Evolutionary conservation across 177 flowering plant species (phyloP).

Genomic region (Vitis hybrid): DNA sequence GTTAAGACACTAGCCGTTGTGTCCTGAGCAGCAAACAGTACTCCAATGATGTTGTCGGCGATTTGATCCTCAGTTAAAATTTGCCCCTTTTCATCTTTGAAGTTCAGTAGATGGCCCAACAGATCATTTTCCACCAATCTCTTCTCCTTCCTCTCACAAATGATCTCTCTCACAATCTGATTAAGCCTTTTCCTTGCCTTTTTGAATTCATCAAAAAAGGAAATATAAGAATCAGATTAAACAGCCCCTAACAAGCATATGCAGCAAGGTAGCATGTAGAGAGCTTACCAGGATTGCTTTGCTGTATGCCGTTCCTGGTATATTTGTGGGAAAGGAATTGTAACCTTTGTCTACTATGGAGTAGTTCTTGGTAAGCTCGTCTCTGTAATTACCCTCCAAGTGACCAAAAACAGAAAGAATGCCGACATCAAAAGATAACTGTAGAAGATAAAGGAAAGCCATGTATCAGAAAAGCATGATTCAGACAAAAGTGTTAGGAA

Average conservation of each 20-base stretch:
- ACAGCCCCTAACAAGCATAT: background rate
- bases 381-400: constrained; percentile 39
- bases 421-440: constrained; percentile 80
- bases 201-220: background rate
- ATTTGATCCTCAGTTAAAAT: constrained; percentile 43
- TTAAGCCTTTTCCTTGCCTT: constrained; percentile 55
- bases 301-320: constrained; percentile 75
- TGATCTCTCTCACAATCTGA: constrained; percentile 44
- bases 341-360: constrained; percentile 68
- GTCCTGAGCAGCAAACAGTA: constrained; percentile 75
- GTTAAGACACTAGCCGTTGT: constrained; percentile 73
- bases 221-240: background rate
- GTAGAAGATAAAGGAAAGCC: constrained; percentile 20
- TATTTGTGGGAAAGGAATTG: constrained; percentile 69
- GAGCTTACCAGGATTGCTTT: constrained; percentile 60
- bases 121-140: constrained; percentile 37
- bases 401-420: constrained; percentile 57
- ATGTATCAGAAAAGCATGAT: background rate
- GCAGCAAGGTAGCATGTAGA: too few relatives aligned
- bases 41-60: constrained; percentile 67
- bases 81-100: constrained; percentile 33
- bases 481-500: background rate
- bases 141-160: constrained; percentile 43
- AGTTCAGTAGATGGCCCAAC: constrained; percentile 43
- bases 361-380: constrained; percentile 60